A percentile compares a stretch with the other conserved stretches of the same genome.
These are phyloP conservation scores for Rauvolfia tetraphylla DNA, from an alignment of 257 asterid species.

Conservation along the genomic window DNA sequence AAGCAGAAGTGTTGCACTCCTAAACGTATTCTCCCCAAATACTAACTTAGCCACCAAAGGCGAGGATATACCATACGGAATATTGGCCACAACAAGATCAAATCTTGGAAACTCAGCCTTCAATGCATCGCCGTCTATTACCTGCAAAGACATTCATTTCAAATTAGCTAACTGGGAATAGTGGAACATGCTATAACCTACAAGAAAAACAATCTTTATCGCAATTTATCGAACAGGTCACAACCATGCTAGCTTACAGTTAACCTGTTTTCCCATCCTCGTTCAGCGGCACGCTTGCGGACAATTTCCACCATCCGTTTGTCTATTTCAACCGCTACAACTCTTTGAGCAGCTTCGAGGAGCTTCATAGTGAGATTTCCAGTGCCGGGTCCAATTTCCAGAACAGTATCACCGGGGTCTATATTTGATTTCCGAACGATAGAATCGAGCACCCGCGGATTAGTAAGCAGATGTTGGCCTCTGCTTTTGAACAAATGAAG, in stretches of 20 bases:
- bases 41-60: constrained; percentile 74
- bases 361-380: constrained; percentile 92
- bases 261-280: constrained; percentile 48
- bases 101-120: constrained; percentile 65
- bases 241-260: constrained; percentile 42
- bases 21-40: constrained; percentile 53
- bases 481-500: constrained; percentile 64
- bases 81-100: constrained; percentile 91
- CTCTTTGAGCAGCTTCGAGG: constrained; percentile 64
- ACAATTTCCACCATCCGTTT: constrained; percentile 75
- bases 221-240: constrained; percentile 49
- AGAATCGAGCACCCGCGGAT: constrained; percentile 59
- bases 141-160: constrained; percentile 35
- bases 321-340: constrained; percentile 76
- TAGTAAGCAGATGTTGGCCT: constrained; percentile 90
- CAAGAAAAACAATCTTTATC: constrained; percentile 17
- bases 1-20: constrained; percentile 73
- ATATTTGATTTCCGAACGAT: constrained; percentile 63
- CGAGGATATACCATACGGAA: constrained; percentile 84
- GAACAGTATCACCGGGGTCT: constrained; percentile 64
- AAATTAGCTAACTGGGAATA: neutral
- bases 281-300: constrained; percentile 51
- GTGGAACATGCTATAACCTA: too few relatives aligned
- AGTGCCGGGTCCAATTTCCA: constrained; percentile 97
- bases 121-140: constrained; percentile 68